Conservation (phyloP, 495 filamentous ascomycete genomes). For the Trichoderma reesei region DNA sequence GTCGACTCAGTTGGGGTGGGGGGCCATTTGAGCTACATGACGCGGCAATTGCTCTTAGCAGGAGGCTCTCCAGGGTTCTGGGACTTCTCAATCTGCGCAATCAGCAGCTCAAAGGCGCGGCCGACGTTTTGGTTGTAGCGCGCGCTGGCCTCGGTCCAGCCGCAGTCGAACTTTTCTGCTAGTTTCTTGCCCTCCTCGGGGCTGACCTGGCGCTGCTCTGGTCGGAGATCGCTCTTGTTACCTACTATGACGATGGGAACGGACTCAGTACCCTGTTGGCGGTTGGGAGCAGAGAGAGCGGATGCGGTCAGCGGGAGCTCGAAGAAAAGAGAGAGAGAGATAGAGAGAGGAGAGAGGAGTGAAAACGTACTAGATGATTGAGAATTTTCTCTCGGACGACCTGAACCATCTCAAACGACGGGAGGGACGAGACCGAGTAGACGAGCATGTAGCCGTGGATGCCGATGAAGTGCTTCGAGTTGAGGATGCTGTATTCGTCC, state of each 20-base stretch:
- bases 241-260: conserved; percentile 91
- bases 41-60: conserved; percentile 63
- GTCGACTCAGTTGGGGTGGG: conserved; percentile 12
- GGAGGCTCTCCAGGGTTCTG: conserved; percentile 82
- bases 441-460: conserved; percentile 99
- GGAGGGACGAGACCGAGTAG: conserved; percentile 85
- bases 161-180: conserved; percentile 79
- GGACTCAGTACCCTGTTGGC: conserved; percentile 69
- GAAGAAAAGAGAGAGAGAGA: not conserved
- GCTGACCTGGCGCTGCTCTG: conserved; percentile 86
- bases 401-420: conserved; percentile 93
- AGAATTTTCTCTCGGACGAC: conserved; percentile 95
- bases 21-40: conserved; percentile 53
- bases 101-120: conserved; percentile 90
- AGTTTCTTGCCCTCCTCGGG: conserved; percentile 72
- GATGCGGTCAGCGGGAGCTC: too few relatives aligned
- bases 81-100: conserved; percentile 87
- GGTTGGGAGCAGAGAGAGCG: not conserved
- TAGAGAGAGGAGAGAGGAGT: conserved; percentile 5
- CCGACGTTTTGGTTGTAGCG: conserved; percentile 87
- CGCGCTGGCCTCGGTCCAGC: conserved; percentile 89
- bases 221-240: conserved; percentile 91
- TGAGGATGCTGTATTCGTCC: conserved; percentile 98
- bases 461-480: conserved; percentile 97
- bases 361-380: conserved; percentile 70